These are phyloP conservation scores for Ceratobasidium sp. DNA, from an alignment of 1,284 basidiomycete species.

Conservation along the genomic window DNA sequence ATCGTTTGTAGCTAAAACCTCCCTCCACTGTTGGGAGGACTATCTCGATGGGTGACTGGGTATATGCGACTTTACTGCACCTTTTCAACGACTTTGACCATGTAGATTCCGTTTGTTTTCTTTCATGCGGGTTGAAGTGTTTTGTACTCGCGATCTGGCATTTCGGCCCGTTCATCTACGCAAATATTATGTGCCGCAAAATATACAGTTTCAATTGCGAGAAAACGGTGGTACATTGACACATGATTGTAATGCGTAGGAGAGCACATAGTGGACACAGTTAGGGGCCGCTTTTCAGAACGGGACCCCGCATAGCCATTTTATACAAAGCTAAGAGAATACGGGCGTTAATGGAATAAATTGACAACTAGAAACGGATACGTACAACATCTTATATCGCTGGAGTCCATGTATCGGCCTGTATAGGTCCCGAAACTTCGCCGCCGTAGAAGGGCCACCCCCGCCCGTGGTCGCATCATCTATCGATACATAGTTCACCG, in stretches of 20 bases:
- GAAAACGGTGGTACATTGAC: too few species aligned
- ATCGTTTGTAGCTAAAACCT: too few species aligned
- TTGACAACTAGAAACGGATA: neutral
- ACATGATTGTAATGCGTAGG: too few species aligned
- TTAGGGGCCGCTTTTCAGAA: conserved; percentile 37
- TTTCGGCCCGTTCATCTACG: too few species aligned
- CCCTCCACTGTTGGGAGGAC: too few species aligned
- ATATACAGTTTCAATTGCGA: too few species aligned
- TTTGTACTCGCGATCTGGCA: too few species aligned
- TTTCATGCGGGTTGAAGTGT: conserved; percentile 21
- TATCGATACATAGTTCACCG: conserved; percentile 49
- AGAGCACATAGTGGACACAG: too few species aligned
- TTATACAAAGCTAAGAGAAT: conserved; percentile 39
- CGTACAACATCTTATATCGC: conserved; percentile 45
- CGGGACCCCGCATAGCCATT: neutral
- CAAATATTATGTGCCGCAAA: too few species aligned
- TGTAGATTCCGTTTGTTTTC: conserved; percentile 32
- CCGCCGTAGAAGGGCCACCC: conserved; percentile 1
- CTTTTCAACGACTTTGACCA: conserved; percentile 39
- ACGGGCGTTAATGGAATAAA: neutral
- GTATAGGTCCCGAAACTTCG: conserved; percentile 19
- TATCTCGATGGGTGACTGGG: too few species aligned
- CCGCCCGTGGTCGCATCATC: conserved; percentile 65
- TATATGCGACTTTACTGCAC: conserved; percentile 45
- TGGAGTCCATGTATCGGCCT: conserved; percentile 6